phyloP scores from a whole-genome alignment of 306 rosid species.

The Luffa aegyptiaca region DNA sequence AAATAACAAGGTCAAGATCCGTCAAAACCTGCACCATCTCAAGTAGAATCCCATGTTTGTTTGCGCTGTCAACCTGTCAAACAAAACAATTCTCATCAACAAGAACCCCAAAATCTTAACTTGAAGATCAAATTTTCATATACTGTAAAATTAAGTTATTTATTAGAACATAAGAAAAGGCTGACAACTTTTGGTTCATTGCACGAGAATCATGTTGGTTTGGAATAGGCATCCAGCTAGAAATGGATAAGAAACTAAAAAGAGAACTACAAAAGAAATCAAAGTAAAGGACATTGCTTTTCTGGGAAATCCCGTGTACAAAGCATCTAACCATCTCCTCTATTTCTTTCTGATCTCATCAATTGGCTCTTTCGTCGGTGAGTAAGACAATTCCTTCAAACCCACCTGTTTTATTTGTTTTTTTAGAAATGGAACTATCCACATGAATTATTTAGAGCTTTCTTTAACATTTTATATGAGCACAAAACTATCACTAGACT shows the following conservation, averaged over 20 bases:
- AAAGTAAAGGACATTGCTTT: not conserved
- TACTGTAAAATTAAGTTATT: not conserved
- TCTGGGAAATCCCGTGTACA: not conserved
- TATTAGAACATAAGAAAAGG: not conserved
- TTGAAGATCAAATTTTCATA: not conserved
- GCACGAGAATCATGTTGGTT: not conserved
- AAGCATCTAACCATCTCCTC: not conserved
- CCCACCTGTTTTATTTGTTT: not conserved
- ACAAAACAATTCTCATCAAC: not conserved
- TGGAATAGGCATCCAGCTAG: not conserved
- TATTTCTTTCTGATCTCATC: not conserved
- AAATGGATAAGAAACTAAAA: not conserved
- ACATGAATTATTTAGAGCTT: not conserved
- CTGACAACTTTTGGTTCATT: not conserved
- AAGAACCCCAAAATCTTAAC: not conserved
- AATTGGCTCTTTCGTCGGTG: not conserved
- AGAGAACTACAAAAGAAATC: not conserved
- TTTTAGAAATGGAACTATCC: not conserved
- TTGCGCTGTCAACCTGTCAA: conserved; percentile 89
- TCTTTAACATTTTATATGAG: not conserved
- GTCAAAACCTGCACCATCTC: conserved; percentile 97
- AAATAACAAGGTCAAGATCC: conserved; percentile 82
- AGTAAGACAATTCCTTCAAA: not conserved
- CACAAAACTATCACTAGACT: not conserved
- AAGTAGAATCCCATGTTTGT: conserved; percentile 79